Evolutionary conservation across 2,329 filamentous ascomycete species (phyloP).

Genomic region (Penicillium polonicum): DNA sequence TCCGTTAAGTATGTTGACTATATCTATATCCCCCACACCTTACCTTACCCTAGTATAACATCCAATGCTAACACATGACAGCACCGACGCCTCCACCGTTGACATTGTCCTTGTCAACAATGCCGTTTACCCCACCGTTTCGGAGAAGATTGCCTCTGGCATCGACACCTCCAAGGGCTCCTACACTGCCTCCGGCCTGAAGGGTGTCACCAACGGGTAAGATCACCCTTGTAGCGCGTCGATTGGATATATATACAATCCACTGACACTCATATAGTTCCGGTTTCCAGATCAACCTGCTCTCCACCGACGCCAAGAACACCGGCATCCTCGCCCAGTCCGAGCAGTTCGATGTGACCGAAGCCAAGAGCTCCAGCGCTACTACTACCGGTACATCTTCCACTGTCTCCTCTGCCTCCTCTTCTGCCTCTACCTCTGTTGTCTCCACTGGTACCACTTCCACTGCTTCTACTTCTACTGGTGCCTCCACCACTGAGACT

Average conservation of each 20-base stretch:
- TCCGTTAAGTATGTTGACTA: constrained; percentile 33
- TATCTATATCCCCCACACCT: neutral
- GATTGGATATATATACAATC: no score
- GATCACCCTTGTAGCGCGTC: neutral
- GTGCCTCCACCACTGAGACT: constrained; percentile 7
- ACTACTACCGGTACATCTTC: constrained; percentile 18
- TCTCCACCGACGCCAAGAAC: constrained; percentile 35
- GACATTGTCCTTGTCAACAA: constrained; percentile 45
- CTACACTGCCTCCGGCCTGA: constrained; percentile 36
- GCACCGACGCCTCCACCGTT: constrained; percentile 41
- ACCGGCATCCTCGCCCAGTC: constrained; percentile 45
- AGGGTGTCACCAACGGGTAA: constrained; percentile 27
- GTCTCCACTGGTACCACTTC: constrained; percentile 11
- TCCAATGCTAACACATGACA: constrained; percentile 13
- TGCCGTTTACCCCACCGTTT: constrained; percentile 33
- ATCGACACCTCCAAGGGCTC: constrained; percentile 38
- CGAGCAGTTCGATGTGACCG: constrained; percentile 34
- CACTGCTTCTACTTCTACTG: constrained; percentile 12
- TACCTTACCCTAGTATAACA: neutral
- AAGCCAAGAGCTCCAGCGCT: constrained; percentile 16
- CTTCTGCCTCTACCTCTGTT: constrained; percentile 13
- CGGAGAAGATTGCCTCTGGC: constrained; percentile 34
- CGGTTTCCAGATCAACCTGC: constrained; percentile 44
- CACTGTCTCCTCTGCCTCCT: constrained; percentile 9
- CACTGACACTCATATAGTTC: constrained; percentile 22